Conservation (phyloP, 2,329 filamentous ascomycete species). For the Byssothecium circinans region DNA sequence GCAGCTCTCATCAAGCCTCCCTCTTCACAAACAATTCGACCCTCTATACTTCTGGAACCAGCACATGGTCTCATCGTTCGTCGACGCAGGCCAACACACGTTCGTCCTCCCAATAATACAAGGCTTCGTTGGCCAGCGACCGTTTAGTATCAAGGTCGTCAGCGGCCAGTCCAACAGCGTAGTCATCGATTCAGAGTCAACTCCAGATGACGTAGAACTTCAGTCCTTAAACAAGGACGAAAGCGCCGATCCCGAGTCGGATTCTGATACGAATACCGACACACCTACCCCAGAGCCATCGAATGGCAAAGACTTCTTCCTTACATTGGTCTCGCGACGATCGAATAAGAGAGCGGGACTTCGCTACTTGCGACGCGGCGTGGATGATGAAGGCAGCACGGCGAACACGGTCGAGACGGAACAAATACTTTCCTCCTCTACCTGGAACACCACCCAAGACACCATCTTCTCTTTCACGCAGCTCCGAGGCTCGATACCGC, state of each 20-base stretch:
- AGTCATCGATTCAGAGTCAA: conserved; percentile 37
- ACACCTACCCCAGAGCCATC: conserved; percentile 36
- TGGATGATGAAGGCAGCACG: conserved; percentile 84
- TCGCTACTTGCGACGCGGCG: conserved; percentile 84
- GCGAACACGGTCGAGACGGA: conserved; percentile 96
- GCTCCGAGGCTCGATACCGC: conserved; percentile 83
- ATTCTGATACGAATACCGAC: conserved; percentile 10
- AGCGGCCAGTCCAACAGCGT: conserved; percentile 40
- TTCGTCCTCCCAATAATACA: conserved; percentile 84
- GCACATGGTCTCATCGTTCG: conserved; percentile 72
- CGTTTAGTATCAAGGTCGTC: conserved; percentile 69
- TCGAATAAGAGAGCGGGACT: conserved; percentile 85
- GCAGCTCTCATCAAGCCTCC: conserved; percentile 51
- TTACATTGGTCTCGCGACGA: conserved; percentile 91
- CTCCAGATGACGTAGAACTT: conserved; percentile 40
- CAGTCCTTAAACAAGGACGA: conserved; percentile 36
- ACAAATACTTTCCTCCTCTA: conserved; percentile 77
- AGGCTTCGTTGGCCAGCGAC: conserved; percentile 86
- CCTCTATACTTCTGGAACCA: conserved; percentile 89
- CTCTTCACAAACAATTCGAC: conserved; percentile 74
- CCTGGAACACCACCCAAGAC: conserved; percentile 60
- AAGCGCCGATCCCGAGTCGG: conserved; percentile 22
- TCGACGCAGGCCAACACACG: conserved; percentile 69
- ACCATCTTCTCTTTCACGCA: conserved; percentile 85
- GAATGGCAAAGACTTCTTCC: conserved; percentile 60